Conservation (phyloP, 1,284 basidiomycete genomes). For the Melampsora americana region DNA sequence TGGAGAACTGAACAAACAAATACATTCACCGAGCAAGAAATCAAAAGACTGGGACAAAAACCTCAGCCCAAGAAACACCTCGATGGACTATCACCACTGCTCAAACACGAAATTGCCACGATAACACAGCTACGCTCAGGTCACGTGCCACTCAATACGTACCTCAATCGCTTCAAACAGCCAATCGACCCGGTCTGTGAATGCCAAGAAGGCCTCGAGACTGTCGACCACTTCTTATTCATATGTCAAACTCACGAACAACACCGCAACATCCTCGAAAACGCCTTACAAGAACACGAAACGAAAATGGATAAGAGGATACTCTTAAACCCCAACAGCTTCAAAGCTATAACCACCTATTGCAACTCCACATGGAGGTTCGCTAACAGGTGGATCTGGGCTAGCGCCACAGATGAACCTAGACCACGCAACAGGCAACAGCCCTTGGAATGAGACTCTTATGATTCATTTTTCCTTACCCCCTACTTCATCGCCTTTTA, state of each 20-base stretch:
- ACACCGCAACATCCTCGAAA: too few relatives aligned
- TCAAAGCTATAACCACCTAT: too few relatives aligned
- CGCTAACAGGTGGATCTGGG: too few relatives aligned
- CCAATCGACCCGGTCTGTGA: neutral
- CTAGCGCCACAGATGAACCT: too few relatives aligned
- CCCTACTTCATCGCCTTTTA: too few relatives aligned
- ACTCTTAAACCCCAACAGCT: too few relatives aligned
- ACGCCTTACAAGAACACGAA: too few relatives aligned
- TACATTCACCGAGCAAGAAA: neutral
- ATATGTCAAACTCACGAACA: neutral
- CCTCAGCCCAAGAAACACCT: neutral
- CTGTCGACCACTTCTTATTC: neutral
- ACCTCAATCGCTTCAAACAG: conserved; percentile 1
- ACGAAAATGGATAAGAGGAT: too few relatives aligned
- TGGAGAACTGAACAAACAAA: neutral
- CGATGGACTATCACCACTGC: neutral
- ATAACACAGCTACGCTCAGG: conserved; percentile 19
- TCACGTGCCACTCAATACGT: conserved; percentile 2
- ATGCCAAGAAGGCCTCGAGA: neutral
- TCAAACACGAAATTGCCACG: neutral
- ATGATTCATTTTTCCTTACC: too few relatives aligned
- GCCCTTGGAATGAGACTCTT: too few relatives aligned
- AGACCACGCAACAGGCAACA: too few relatives aligned
- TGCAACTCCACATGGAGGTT: too few relatives aligned
- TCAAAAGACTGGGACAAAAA: neutral